Evolutionary conservation across 805 yeast genomes (phyloP).

Genomic region (Candida palmyrensis): DNA sequence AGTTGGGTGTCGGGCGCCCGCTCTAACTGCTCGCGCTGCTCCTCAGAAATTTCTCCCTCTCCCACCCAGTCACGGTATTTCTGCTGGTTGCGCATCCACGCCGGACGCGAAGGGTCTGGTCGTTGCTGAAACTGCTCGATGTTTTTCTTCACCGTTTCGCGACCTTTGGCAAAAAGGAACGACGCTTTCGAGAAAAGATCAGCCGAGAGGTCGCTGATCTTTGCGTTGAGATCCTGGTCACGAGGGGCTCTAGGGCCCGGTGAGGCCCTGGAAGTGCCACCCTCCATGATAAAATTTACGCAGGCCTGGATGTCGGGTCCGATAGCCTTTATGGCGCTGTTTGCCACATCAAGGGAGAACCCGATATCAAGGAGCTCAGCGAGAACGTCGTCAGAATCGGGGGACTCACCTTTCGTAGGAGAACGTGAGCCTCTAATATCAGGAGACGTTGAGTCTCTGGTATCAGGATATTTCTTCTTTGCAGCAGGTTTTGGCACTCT

Average conservation of each 20-base stretch:
- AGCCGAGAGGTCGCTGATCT: constrained; percentile 49
- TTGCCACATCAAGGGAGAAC: constrained; percentile 57
- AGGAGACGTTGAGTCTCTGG: constrained; percentile 2
- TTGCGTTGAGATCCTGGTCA: constrained; percentile 9
- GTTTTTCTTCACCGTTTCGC: constrained; percentile 56
- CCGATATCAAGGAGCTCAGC: constrained; percentile 82
- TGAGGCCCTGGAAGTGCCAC: constrained; percentile 5
- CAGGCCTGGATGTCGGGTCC: constrained; percentile 63
- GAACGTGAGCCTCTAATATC: background rate
- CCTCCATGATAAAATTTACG: constrained; percentile 57
- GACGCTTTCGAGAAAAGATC: constrained; percentile 60
- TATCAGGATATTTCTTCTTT: background rate
- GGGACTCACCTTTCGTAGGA: background rate
- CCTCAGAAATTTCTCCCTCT: constrained; percentile 2
- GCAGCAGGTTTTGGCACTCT: background rate
- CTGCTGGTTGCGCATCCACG: constrained; percentile 68
- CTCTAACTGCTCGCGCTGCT: background rate
- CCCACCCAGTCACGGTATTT: constrained; percentile 32
- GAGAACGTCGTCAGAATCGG: constrained; percentile 39
- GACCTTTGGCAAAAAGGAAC: constrained; percentile 51
- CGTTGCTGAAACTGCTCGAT: constrained; percentile 48
- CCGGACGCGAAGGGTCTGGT: constrained; percentile 40
- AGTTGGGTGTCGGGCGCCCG: background rate
- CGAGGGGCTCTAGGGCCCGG: constrained; percentile 3
- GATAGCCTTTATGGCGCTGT: constrained; percentile 51